A percentile compares a stretch with the other conserved stretches of the same genome.
Evolutionary conservation across 495 filamentous ascomycete genomes (phyloP).

Genomic region (Symbiotaphrina buchneri): DNA sequence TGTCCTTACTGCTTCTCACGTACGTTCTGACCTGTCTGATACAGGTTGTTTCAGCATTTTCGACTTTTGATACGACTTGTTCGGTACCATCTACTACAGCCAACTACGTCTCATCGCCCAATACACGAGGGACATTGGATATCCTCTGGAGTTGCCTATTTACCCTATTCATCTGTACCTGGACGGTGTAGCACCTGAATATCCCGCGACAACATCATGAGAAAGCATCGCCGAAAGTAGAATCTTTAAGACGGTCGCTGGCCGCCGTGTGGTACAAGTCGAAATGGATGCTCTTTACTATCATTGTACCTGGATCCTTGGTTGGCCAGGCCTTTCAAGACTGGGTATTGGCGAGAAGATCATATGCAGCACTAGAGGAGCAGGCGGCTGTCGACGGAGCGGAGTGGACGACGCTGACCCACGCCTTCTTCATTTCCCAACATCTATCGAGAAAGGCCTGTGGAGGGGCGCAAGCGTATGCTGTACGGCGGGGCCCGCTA

Average conservation of each 20-base stretch:
- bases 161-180: conserved; percentile 4
- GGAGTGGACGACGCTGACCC: not conserved
- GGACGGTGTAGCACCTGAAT: conserved; percentile 4
- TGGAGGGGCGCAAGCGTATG: not conserved
- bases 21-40: too few relatives aligned
- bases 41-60: not conserved
- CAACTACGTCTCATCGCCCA: not conserved
- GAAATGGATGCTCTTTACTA: conserved; percentile 1
- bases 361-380: not conserved
- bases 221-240: not conserved
- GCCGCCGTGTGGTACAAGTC: not conserved
- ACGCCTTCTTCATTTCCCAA: not conserved
- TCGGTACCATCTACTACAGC: not conserved
- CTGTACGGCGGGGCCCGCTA: not conserved
- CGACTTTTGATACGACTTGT: not conserved
- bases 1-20: too few relatives aligned
- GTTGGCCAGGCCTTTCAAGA: not conserved
- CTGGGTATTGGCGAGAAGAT: not conserved
- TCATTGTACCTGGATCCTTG: conserved; percentile 1
- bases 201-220: not conserved
- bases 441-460: not conserved
- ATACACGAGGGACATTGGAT: not conserved
- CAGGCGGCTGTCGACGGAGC: not conserved
- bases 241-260: not conserved
- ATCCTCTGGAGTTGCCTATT: conserved; percentile 5